phyloP scores from a whole-genome alignment of 2,329 filamentous ascomycete species.

The Penicillium frequentans region DNA sequence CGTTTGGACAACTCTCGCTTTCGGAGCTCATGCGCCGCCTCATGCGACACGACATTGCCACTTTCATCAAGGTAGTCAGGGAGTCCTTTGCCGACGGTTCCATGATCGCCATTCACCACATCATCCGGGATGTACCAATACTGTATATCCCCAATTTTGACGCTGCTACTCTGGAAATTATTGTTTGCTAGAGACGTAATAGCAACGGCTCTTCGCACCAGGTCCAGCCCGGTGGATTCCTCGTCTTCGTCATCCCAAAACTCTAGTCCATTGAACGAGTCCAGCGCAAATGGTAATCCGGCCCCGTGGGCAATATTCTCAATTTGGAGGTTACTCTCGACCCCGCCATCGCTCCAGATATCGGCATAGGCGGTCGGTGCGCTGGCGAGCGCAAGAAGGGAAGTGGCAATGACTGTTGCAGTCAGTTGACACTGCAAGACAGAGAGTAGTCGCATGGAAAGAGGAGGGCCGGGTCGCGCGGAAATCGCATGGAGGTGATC shows the following conservation, averaged over 20 bases:
- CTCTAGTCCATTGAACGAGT: slow-evolving; percentile 31
- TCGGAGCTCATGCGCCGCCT: slow-evolving; percentile 11
- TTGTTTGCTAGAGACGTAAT: slow-evolving; percentile 64
- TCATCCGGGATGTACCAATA: slow-evolving; percentile 64
- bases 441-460: slow-evolving; percentile 51
- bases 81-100: slow-evolving; percentile 35
- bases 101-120: slow-evolving; percentile 51
- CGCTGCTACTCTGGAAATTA: slow-evolving; percentile 57
- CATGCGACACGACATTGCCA: slow-evolving; percentile 14
- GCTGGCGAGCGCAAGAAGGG: slow-evolving; percentile 60
- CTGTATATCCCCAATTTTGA: slow-evolving; percentile 62
- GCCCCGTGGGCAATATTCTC: slow-evolving; percentile 32
- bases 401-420: slow-evolving; percentile 63
- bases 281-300: slow-evolving; percentile 26
- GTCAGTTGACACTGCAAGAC: slow-evolving; percentile 71
- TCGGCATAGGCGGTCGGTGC: slow-evolving; percentile 66
- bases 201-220: slow-evolving; percentile 54
- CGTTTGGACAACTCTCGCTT: slow-evolving; percentile 26
- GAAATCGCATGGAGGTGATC: slow-evolving; percentile 8
- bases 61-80: slow-evolving; percentile 27
- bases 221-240: slow-evolving; percentile 30
- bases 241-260: slow-evolving; percentile 35
- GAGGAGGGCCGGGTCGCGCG: slow-evolving; percentile 6
- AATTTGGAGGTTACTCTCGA: slow-evolving; percentile 50
- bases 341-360: slow-evolving; percentile 44